Evolutionary conservation across 495 filamentous ascomycete species (phyloP), one percentile per base, ranked within the genome.

Genomic region (Beverwykella pulmonaria): DNA sequence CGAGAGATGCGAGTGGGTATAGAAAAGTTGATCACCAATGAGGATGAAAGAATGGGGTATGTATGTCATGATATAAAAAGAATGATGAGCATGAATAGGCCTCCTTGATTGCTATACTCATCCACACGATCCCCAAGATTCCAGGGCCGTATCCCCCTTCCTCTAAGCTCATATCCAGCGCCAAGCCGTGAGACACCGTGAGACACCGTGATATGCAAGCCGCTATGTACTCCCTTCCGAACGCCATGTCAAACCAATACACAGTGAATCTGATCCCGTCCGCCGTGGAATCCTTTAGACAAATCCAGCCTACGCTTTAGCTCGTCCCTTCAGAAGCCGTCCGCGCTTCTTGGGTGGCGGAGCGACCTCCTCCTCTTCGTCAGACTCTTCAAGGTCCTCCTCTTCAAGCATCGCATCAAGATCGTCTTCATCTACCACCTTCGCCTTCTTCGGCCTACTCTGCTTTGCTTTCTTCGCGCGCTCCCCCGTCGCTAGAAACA

Each of bases 401-500:
- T 41, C 56, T 29, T 59, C 41, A 44, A 44, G 39, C 39, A 44
- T 44, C 2, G 39, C 39, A n/a, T 44, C 39, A 2, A 44, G 39
- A 7, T 23, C 44, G n/a, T 27, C 25, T 27, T 50, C 48, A 27
- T 50, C 48, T 10, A 12, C 9, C 9, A 25, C 39, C 10, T 53
- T 48, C 29, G 32, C 27, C 41, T 39, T 30, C n/a, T 20, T 26
- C 26, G 19, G 26, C 52, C 27, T 50, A 15, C n/a, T 36, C 6
- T 49, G 44, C 46, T 22, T 65, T 3, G 26, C 26, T 23, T 59
- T 58, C 36, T 56, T 55, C 26, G 15, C n/a, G 1, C 48, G 50
- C 10, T 77, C 76, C 0, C 75, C 77, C 20, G 78, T 80, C 23
- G 78, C 81, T 68, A 86, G 81, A 70, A 92, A 92, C 10, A 83